Evolutionary conservation across 495 filamentous ascomycete species (phyloP).

Genomic region (Aspergillus panamensis): DNA sequence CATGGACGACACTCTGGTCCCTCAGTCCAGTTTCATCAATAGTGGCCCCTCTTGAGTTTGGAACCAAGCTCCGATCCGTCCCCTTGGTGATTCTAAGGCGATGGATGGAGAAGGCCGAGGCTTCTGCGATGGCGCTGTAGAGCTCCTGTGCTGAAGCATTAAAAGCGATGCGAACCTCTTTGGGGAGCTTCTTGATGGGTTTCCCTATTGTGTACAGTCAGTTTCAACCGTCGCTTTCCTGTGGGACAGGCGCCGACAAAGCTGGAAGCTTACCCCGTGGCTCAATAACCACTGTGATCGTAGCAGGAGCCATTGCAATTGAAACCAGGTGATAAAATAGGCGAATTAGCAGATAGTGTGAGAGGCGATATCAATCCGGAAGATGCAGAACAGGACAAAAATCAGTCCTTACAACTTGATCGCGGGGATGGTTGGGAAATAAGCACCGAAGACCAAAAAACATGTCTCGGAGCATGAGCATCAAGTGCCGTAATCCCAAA

Average conservation of each 20-base stretch:
- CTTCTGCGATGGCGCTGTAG: conserved; percentile 52
- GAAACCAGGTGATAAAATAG: not conserved
- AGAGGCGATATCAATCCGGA: not conserved
- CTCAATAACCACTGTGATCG: conserved; percentile 38
- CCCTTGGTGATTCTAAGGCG: conserved; percentile 68
- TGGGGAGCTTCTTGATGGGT: conserved; percentile 68
- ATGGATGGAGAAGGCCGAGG: conserved; percentile 54
- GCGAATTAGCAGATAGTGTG: not conserved
- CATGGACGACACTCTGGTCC: conserved; percentile 68
- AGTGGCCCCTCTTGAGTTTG: conserved; percentile 63
- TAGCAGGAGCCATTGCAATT: conserved; percentile 29
- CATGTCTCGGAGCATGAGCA: not conserved
- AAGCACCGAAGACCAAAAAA: not conserved
- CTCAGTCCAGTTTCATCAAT: conserved; percentile 62
- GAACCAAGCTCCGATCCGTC: conserved; percentile 63
- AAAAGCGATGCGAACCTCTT: conserved; percentile 57
- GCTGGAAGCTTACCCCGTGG: conserved; percentile 34
- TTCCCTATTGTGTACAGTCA: conserved; percentile 38
- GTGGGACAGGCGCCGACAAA: not conserved
- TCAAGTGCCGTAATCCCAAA: conserved; percentile 1
- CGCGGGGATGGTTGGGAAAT: not conserved
- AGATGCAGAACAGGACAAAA: not conserved
- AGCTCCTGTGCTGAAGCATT: conserved; percentile 62
- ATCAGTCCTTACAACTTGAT: not conserved
- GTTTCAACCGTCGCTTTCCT: not conserved